phyloP scores from a whole-genome alignment of 129 eudicot species.

The Centrapalus pauciflorus region DNA sequence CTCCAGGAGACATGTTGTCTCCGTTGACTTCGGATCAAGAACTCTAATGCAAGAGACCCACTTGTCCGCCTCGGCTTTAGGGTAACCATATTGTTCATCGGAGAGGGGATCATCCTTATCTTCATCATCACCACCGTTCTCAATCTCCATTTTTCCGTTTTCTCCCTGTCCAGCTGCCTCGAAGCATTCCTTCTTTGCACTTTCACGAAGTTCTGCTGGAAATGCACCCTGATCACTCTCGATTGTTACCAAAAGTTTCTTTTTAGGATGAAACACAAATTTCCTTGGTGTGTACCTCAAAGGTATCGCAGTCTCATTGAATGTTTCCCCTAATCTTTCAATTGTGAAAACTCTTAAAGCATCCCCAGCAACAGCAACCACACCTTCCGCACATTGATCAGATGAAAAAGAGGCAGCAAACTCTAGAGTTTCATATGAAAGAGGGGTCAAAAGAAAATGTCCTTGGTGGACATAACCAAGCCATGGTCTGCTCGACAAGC shows the following conservation, averaged over 20 bases:
- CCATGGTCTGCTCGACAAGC: constrained; percentile 99
- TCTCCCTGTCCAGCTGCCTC: constrained; percentile 83
- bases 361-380: constrained; percentile 96
- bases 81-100: constrained; percentile 97
- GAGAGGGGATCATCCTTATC: constrained; percentile 75
- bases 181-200: constrained; percentile 81
- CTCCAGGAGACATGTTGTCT: constrained; percentile 83
- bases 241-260: constrained; percentile 72
- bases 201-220: constrained; percentile 92
- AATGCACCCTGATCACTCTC: constrained; percentile 98
- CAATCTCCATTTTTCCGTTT: constrained; percentile 77
- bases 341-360: constrained; percentile 92
- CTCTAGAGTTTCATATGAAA: constrained; percentile 89
- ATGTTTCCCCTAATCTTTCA: constrained; percentile 94
- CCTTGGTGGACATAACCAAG: constrained; percentile 98
- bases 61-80: constrained; percentile 82
- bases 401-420: constrained; percentile 94
- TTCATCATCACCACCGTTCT: constrained; percentile 83
- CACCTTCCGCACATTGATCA: constrained; percentile 99
- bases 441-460: constrained; percentile 86
- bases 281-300: constrained; percentile 95
- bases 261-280: constrained; percentile 85
- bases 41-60: constrained; percentile 99
- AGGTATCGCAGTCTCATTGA: constrained; percentile 88
- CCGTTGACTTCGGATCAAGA: constrained; percentile 85